Evolutionary conservation across 139 green algal genomes (phyloP), one percentile per base, ranked within the genome.

Genomic region (Marvania coccoides): DNA sequence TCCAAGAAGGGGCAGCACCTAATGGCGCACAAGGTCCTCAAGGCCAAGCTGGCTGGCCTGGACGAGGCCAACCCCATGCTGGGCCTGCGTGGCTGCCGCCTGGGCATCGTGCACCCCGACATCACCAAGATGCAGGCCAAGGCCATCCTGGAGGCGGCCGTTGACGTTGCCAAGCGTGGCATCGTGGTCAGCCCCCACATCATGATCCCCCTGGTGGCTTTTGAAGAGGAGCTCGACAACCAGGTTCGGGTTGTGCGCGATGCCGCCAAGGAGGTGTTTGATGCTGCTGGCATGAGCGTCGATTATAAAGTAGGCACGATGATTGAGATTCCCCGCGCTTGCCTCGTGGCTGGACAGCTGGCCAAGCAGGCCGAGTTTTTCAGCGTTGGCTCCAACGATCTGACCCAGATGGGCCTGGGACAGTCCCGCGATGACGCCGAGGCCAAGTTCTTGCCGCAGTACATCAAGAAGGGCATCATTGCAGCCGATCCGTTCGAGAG

Each of bases 361-460:
- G 91, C 91, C 5, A 47, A 69, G 30, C 75, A 78, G 34, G 89
- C 91, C 3, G 84, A 92, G 56, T 97, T 97, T 76, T 97, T 97
- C 82, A 87, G 69, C 56, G 91, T 97, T 67, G 91, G 91, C 47
- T 95, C 88, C 46, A 97, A 97, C 77, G 91, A 97, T 73, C 78
- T 97, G 12, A 97, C 91, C 7, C 91, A 96, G 81, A 85, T 89
- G 70, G 58, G 40, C 23, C 92, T 92, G 61, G 90, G 90, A 35
- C 91, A 86, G 78, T 88, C 73, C 14, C 79, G 91, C 30, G 90
- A 97, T 74, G 90, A 97, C 63, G 87, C 83, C 30, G 78, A 84
- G 65, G 62, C 75, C 66, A 92, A 95, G 74, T 97, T 97, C 74
- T 79, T 97, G 63, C 75, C 78, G 28, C 67, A 59, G 51, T 96